Conservation (phyloP, 331 rosid species). For the Malus hybrid region DNA sequence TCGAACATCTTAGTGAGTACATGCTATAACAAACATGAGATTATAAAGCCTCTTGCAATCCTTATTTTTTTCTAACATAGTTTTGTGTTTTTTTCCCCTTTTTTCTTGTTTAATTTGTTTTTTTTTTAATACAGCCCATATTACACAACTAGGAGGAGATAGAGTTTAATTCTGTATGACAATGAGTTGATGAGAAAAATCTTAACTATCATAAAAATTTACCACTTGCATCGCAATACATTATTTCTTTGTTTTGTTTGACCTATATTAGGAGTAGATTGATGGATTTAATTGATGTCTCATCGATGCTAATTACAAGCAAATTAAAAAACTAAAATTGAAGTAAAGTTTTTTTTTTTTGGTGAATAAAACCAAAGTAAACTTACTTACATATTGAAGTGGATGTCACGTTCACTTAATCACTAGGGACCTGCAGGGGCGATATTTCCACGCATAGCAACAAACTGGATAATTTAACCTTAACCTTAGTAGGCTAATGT, state of each 20-base stretch:
- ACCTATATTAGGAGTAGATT: not conserved
- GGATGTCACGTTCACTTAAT: not conserved
- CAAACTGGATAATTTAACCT: not conserved
- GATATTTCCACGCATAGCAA: not conserved
- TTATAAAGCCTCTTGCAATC: too few species aligned
- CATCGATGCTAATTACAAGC: not conserved
- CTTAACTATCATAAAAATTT: too few species aligned
- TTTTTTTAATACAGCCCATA: too few species aligned
- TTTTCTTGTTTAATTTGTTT: too few species aligned
- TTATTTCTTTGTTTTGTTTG: not conserved
- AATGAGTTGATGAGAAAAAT: too few species aligned
- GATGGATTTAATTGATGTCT: not conserved
- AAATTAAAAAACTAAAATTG: not conserved
- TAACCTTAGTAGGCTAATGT: not conserved
- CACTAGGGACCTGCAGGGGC: not conserved
- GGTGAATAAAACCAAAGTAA: not conserved
- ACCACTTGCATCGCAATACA: too few species aligned
- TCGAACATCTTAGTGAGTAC: not conserved
- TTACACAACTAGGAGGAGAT: too few species aligned
- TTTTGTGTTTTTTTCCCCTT: too few species aligned
- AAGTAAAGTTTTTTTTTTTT: too few species aligned
- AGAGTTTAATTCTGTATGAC: too few species aligned
- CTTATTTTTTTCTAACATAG: not conserved
- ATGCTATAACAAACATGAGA: not conserved
- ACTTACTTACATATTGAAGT: not conserved